Conservation (phyloP, 192 early-diverging fungal species). For the Coemansia sp. region DNA sequence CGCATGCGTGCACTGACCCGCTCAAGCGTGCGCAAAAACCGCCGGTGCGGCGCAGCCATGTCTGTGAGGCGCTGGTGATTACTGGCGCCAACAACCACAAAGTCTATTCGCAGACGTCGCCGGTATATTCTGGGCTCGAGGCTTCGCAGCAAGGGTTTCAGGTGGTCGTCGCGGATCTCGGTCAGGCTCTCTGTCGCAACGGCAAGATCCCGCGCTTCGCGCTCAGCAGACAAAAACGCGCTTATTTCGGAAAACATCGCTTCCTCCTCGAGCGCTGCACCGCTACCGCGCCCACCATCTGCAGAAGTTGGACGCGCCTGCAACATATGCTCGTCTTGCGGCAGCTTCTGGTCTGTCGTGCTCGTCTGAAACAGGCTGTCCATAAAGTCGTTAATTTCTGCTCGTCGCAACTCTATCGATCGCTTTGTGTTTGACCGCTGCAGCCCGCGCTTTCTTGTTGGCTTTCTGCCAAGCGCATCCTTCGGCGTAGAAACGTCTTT, state of each 20-base stretch:
- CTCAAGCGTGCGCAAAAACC: slow-evolving; percentile 51
- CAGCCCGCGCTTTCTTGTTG: slow-evolving; percentile 27
- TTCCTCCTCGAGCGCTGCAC: not conserved
- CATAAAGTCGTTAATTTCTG: slow-evolving; percentile 49
- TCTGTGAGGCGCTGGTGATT: slow-evolving; percentile 21
- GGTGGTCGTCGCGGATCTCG: slow-evolving; percentile 53
- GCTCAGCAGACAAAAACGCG: slow-evolving; percentile 27
- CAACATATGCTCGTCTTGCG: not conserved
- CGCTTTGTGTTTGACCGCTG: slow-evolving; percentile 48
- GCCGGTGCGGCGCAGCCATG: slow-evolving; percentile 41
- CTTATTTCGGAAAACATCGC: slow-evolving; percentile 25
- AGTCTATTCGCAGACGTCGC: slow-evolving; percentile 50
- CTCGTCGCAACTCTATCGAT: slow-evolving; percentile 50
- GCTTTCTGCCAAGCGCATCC: slow-evolving; percentile 7
- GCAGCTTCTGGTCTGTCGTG: not conserved
- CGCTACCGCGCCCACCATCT: slow-evolving; percentile 7
- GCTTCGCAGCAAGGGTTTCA: slow-evolving; percentile 54
- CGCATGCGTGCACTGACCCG: slow-evolving; percentile 40
- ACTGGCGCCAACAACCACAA: slow-evolving; percentile 44
- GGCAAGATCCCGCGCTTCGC: slow-evolving; percentile 36
- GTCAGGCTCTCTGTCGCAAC: slow-evolving; percentile 53
- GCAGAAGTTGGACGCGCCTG: slow-evolving; percentile 8
- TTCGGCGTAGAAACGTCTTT: not conserved
- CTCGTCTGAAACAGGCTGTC: slow-evolving; percentile 34
- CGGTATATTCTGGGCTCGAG: slow-evolving; percentile 54